Evolutionary conservation across 805 yeast species (phyloP), one percentile per base, ranked within the genome.

Genomic region (Komagataella pseudopastoris): DNA sequence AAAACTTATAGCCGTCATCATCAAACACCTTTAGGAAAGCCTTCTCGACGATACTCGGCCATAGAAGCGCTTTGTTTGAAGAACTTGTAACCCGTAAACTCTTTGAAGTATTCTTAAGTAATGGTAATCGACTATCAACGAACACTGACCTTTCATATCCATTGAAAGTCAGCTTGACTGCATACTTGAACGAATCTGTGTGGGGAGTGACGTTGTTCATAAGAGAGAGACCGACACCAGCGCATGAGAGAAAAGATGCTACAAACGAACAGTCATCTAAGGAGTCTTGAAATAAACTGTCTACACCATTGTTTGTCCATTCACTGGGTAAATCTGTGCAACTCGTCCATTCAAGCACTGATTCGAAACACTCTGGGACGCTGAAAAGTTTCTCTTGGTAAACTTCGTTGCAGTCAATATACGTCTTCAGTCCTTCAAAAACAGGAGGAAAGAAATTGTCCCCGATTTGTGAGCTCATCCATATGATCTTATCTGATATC

Each of bases 31-130:
- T 77, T 53, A 88, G 66, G 59, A 78, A 85, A 0, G 95, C 93
- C 58, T 85, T 81, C 62, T 89, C 96, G 1, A 86, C 56, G n/a
- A 87, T 56, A 0, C 87, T 84, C 0, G 90, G 90, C 85, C 88
- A 82, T 4, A 63, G 56, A 2, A 77, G 56, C 1, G 55, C 39
- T 3, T 57, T 60, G 52, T 70, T 64, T 2, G 67, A 51, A 3
- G 56, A 52, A 3, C 79, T 75, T 18, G 64, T 61, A 8, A 75
- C 71, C 23, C 66, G 64, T 30, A 72, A 55, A 2, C 46, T 51
- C 39, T 44, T 51, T 4, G 62, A 51, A 17, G 55, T 55, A 23
- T 56, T 51, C 6, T 43, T 50, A 14, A 65, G 54, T 10, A 58
- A 44, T 1, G 88, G 84, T 3, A 80, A 63, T 23, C 55, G 55